Evolutionary conservation across 495 filamentous ascomycete genomes (phyloP), one percentile per base, ranked within the genome.

Genomic region (Antarctomyces pellizariae): DNA sequence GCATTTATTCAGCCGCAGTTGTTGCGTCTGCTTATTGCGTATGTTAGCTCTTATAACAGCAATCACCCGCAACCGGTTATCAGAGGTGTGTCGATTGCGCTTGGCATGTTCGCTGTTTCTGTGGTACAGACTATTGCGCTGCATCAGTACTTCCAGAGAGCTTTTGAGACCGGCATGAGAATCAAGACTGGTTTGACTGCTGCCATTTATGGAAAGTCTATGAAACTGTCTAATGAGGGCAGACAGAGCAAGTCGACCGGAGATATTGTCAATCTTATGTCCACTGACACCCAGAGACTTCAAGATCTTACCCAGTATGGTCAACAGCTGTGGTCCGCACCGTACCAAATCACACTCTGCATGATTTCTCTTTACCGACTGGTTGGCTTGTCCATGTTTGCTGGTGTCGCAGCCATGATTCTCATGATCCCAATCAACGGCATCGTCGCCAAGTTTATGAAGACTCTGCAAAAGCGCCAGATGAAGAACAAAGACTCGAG

Each of bases 401-500:
- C 89, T n/a, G 89, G 89, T 41, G 70, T 99, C 29, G 89, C 54
- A 25, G 79, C 78, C 16, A 99, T 99, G 89, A 63, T 99, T 37
- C 43, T 92, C 37, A 95, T 93, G 84, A 83, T 99, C 36, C 89
- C 89, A 9, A 52, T 95, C 38, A 95, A 99, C 46, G 89, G 89
- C 25, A 49, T 84, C 28, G 89, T 95, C 47, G 89, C 89, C 9
- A 62, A 70, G 30, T 52, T 89, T 36, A 90, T 92, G 80, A 95
- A 93, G 52, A 79, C 56, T 13, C 53, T 99, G 26, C 89, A 95
- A 45, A 91, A 92, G 46, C 51, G 63, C 32, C 89, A 99, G 52
- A 99, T 99, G 89, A 90, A 84, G 55, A 95, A 95, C 50, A 99
- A 99, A 50, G 89, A 99, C 40, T 64, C 82, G 5, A 68, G 89